phyloP scores from a whole-genome alignment of 345 rosid genomes.

The Salix suchowensis region DNA sequence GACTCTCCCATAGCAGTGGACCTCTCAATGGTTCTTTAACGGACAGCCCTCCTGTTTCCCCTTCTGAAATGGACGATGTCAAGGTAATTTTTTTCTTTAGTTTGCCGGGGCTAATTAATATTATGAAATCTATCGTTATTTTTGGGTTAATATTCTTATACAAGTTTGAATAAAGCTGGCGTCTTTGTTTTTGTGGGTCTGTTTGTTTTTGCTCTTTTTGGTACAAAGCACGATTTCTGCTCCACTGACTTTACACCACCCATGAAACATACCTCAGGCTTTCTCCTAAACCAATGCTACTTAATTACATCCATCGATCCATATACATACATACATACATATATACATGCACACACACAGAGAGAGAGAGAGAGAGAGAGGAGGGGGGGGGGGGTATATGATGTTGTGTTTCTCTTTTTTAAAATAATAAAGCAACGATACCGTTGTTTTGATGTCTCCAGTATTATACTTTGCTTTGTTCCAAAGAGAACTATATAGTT shows the following conservation, averaged over 20 bases:
- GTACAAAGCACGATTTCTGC: slow-evolving; percentile 31
- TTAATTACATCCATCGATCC: not conserved
- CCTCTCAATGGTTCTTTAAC: slow-evolving; percentile 79
- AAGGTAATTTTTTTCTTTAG: slow-evolving; percentile 38
- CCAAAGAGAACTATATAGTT: not conserved
- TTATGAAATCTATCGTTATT: not conserved
- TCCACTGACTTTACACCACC: slow-evolving; percentile 23
- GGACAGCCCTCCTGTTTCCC: slow-evolving; percentile 96
- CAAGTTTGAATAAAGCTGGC: not conserved
- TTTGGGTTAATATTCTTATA: not conserved
- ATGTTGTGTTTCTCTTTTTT: slow-evolving; percentile 8
- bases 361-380: not conserved
- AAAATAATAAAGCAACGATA: not conserved
- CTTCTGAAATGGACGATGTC: slow-evolving; percentile 66
- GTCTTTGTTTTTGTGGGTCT: slow-evolving; percentile 5
- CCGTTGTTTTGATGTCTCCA: not conserved
- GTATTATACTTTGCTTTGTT: not conserved
- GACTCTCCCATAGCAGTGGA: slow-evolving; percentile 85
- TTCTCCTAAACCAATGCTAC: slow-evolving; percentile 46
- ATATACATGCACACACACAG: too few species aligned
- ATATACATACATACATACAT: too few species aligned
- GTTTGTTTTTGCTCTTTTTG: slow-evolving; percentile 5
- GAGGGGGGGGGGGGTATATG: not conserved
- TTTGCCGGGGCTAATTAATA: not conserved
- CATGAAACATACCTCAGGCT: slow-evolving; percentile 37